Evolutionary conservation across 768 basidiomycete genomes (phyloP), one percentile per base, ranked within the genome.

Genomic region (Trametes villosa): DNA sequence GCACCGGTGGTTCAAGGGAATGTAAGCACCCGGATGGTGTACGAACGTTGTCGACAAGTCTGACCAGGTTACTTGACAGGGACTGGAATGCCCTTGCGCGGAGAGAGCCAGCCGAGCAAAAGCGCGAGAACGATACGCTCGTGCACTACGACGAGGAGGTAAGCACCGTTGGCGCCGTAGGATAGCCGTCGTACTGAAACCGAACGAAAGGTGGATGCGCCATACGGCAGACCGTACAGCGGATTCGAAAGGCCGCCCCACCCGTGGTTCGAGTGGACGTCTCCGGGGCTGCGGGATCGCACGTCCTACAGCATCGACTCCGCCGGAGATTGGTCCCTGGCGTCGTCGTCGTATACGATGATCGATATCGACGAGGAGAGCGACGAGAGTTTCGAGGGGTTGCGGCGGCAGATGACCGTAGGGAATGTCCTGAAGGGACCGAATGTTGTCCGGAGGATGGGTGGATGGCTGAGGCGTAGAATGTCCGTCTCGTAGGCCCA

Each of bases 261-360:
- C 24, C 48, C 53, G 17, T 64, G 63, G 63, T 64, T 64, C 38
- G 59, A 64, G 17, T 64, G 63, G 63, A 33, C 34, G 12, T 64
- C 63, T 11, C 54, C 58, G 1, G 36, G 24, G 30, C 45, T 64
- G 2, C 48, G 55, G 3, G 17, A 6, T 9, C 41, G 36, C 2
- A 11, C 13, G 7, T 52, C 61, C 12, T 42, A 24, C 51, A 38
- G 36, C 36, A 38, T 38, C 36, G 46, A 41, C 2, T 18, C 40
- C 24, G 22, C 45, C 27, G 44, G n/a, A 2, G 27, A 20, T 2
- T 58, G 51, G 56, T 63, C 56, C 30, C 41, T 40, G 3, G 12
- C 44, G 15, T 57, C 56, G 15, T 48, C 55, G 3, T 41, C 48
- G 22, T 62, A 57, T 27, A 50, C 53, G 17, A 50, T 57, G 41